Base-by-base conservation (phyloP, 2,329 filamentous ascomycete genomes). In the Aspergillus alliaceus region DNA sequence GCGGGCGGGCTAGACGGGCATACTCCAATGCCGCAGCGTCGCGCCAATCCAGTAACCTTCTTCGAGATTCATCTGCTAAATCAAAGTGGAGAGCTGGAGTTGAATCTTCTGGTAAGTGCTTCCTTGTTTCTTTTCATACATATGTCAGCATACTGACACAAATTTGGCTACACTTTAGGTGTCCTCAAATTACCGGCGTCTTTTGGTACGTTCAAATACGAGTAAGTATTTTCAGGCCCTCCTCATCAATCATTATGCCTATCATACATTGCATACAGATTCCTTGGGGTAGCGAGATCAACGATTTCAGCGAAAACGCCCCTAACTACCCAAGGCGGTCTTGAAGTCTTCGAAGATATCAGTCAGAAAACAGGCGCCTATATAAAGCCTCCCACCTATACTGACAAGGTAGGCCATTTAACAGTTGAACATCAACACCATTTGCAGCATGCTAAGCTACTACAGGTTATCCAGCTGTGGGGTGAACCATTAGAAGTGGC, bases 311-410 rank as follows among this genome's bases (percentile, higher is more conserved):
- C 40, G 9, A 54, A 52, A 29, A 60, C 48, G 6, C 29, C 39
- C 6, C n/a, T 35, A 7, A 25, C 2, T n/a, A 34, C 46, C 12
- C 55, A 60, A 39, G 58, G 60, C 14, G 55, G 64, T 11, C 56
- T 60, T 44, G 62, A 69, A 48, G 62, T 66, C 5, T 69, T 73
- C 27, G 63, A 68, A 8, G 60, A 66, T 7, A 69, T 72, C 31
- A 59, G 60, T 32, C 56, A 59, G 25, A 66, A 64, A 42, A 68
- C 69, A 15, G 66, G 67, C 6, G 65, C 67, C 7, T 69, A 63
- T 48, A 57, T 73, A 8, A 64, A 67, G n/a, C 55, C 60, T 8
- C 70, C 69, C 11, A 48, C 49, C 3, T 66, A 64, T 55, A 59
- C 47, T 8, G 66, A 71, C 24, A 56, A 54, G 53, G 70, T 71